Evolutionary conservation across 208 protist genomes (phyloP).

Genomic region (Crithidia bombi): DNA sequence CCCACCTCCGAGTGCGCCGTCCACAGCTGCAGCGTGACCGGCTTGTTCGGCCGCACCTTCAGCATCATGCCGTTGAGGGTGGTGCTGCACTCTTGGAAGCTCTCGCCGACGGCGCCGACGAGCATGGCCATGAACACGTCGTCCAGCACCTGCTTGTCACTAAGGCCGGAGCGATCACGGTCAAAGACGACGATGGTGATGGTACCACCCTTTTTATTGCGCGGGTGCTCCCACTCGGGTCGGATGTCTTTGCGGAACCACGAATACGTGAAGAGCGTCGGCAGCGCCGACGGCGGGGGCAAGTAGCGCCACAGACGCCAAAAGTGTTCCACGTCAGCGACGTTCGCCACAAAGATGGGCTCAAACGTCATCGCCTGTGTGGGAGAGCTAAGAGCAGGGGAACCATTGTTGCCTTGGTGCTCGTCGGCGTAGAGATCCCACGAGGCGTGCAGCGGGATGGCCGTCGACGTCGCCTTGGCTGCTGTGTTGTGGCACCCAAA

Average conservation of each 20-base stretch:
- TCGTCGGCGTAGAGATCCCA: constrained; percentile 89
- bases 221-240: constrained; percentile 86
- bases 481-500: constrained; percentile 71
- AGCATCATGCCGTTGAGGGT: constrained; percentile 88
- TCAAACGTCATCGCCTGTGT: constrained; percentile 46
- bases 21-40: constrained; percentile 82
- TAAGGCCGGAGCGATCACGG: constrained; percentile 74
- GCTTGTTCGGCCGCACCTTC: constrained; percentile 80
- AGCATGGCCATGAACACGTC: constrained; percentile 86
- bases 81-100: constrained; percentile 65
- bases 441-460: constrained; percentile 63
- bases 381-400: constrained; percentile 22
- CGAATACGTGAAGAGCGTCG: constrained; percentile 79
- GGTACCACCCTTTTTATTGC: constrained; percentile 86
- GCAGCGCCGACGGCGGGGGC: constrained; percentile 62
- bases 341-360: constrained; percentile 71
- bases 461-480: constrained; percentile 49
- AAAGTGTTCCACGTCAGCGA: constrained; percentile 77
- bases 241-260: constrained; percentile 87
- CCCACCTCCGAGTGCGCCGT: constrained; percentile 67
- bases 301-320: constrained; percentile 85
- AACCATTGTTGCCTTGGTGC: constrained; percentile 44
- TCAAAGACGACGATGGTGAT: constrained; percentile 85
- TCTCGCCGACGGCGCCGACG: constrained; percentile 69
- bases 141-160: constrained; percentile 79